phyloP scores from a whole-genome alignment of 2,329 filamentous ascomycete species.

The Curvularia sp. region DNA sequence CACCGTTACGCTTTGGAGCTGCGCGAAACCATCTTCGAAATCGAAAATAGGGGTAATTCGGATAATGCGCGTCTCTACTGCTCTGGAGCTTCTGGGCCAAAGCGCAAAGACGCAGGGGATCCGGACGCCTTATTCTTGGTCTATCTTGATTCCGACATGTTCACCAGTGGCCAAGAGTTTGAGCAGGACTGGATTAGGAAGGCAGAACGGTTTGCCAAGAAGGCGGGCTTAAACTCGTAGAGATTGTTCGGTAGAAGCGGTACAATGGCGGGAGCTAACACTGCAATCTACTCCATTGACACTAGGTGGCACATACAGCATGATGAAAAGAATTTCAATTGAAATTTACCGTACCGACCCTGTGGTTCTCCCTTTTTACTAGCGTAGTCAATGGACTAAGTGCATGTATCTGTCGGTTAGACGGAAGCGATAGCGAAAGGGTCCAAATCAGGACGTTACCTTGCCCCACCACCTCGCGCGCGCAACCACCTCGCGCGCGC shows the following conservation, averaged over 20 bases:
- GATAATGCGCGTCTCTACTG: background rate
- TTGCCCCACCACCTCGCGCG: too few relatives aligned
- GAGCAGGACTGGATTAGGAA: constrained; percentile 1
- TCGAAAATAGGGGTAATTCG: background rate
- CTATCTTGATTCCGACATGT: background rate
- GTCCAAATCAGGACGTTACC: background rate
- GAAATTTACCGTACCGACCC: background rate
- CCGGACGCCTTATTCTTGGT: background rate
- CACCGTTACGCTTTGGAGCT: background rate
- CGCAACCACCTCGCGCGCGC: too few relatives aligned
- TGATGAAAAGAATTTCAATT: background rate
- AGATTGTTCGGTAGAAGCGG: background rate
- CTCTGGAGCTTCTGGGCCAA: background rate
- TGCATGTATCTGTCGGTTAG: constrained; percentile 3
- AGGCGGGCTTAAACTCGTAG: background rate
- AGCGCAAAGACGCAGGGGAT: background rate
- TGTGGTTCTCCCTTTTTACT: background rate
- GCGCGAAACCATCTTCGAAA: constrained; percentile 1
- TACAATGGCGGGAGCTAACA: background rate
- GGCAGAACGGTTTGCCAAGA: background rate
- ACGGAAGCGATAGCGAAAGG: background rate
- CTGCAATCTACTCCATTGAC: background rate
- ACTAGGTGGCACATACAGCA: background rate
- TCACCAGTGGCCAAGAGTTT: background rate
- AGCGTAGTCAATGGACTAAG: background rate